Percentiles rank a stretch among this genome's conserved stretches.
Evolutionary conservation across 164 flowering plant genomes (phyloP).

Genomic region (Nymphaea colorata): DNA sequence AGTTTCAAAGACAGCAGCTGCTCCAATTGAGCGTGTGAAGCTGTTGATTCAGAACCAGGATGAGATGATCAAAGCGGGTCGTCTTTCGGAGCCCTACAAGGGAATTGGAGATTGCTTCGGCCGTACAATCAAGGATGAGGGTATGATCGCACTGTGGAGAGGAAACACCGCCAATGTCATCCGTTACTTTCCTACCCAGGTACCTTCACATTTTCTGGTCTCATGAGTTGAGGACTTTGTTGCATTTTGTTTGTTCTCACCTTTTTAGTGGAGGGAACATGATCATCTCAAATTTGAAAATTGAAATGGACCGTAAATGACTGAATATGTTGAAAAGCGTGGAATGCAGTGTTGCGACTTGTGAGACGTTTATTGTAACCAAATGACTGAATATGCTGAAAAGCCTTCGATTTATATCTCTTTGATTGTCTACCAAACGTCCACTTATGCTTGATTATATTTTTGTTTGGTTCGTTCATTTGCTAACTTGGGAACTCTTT

Average conservation of each 20-base stretch:
- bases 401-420: not conserved
- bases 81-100: slow-evolving; percentile 44
- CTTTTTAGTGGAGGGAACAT: not conserved
- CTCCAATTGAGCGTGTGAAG: slow-evolving; percentile 58
- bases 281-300: too few species aligned
- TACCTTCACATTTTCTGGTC: not conserved
- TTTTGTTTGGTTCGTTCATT: not conserved
- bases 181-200: slow-evolving; percentile 63
- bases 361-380: not conserved
- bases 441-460: not conserved
- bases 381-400: too few species aligned
- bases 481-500: not conserved
- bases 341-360: too few species aligned
- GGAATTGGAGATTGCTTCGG: slow-evolving; percentile 44
- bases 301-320: too few species aligned
- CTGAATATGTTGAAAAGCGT: too few species aligned
- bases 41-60: slow-evolving; percentile 47
- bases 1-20: slow-evolving; percentile 50
- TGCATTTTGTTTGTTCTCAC: not conserved
- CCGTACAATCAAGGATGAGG: slow-evolving; percentile 48
- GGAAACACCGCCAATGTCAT: slow-evolving; percentile 48
- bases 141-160: slow-evolving; percentile 42
- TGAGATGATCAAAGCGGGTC: slow-evolving; percentile 43
- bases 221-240: not conserved
- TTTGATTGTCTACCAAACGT: not conserved